A percentile compares a stretch with the other conserved stretches of the same genome.
These are phyloP conservation scores for Lolium perenne DNA, from an alignment of 176 grass and related monocot genomes.

Conservation along the genomic window DNA sequence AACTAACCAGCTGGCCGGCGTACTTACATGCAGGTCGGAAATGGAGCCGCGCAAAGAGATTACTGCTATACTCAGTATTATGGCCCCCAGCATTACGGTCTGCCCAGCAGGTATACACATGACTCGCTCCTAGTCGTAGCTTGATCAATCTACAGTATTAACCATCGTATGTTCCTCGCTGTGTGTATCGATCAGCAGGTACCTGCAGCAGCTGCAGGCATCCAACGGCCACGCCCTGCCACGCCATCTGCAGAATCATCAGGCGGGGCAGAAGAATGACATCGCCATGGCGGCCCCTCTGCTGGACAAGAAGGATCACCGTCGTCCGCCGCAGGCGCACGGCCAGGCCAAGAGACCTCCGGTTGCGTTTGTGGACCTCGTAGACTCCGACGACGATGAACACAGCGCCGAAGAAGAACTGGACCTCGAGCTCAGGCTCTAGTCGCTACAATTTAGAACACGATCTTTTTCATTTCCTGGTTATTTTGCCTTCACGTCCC, in stretches of 20 bases:
- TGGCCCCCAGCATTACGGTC: constrained; percentile 26
- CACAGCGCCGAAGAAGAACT: constrained; percentile 16
- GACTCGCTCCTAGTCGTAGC: too few relatives aligned
- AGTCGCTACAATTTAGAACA: constrained; percentile 2
- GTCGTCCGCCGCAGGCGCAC: background rate
- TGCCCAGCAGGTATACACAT: constrained; percentile 36
- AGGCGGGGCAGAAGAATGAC: background rate
- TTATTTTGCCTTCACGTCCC: background rate
- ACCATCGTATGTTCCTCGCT: too few relatives aligned
- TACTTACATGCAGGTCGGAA: constrained; percentile 36
- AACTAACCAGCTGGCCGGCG: background rate
- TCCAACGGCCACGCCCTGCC: background rate
- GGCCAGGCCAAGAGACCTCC: background rate
- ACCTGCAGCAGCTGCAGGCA: constrained; percentile 31
- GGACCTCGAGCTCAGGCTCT: constrained; percentile 60
- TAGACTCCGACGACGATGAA: constrained; percentile 42
- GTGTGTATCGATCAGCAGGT: constrained; percentile 17
- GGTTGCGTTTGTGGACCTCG: constrained; percentile 47
- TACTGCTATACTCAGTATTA: constrained; percentile 14
- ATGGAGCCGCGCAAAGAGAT: constrained; percentile 21
- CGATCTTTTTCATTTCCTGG: background rate
- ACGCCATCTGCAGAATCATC: constrained; percentile 15
- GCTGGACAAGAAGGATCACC: constrained; percentile 3
- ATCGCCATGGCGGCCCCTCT: background rate
- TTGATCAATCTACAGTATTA: too few relatives aligned